Percentiles rank a stretch among this genome's conserved stretches.
These are phyloP conservation scores for Oidiodendron maius DNA, from an alignment of 495 filamentous ascomycete genomes.

Conservation along the genomic window DNA sequence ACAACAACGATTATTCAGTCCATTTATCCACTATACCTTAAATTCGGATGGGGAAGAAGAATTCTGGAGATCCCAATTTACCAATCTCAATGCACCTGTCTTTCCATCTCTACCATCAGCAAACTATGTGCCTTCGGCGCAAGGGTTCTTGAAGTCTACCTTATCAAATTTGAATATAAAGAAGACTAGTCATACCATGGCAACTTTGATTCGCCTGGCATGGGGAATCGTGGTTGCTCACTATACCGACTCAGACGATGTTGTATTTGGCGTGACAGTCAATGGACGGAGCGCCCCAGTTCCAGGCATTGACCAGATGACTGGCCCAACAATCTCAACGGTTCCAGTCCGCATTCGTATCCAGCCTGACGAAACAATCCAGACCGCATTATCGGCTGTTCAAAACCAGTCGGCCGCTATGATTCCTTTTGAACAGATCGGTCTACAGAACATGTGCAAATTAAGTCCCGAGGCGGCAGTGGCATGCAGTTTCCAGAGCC, in stretches of 20 bases:
- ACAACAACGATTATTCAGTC: no score
- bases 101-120: no score
- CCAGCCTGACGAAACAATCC: conserved; percentile 51
- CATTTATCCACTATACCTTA: no score
- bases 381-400: conserved; percentile 43
- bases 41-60: no score
- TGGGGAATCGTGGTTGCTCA: conserved; percentile 30
- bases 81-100: no score
- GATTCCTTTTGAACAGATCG: conserved; percentile 59
- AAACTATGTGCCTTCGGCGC: no score
- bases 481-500: conserved; percentile 58
- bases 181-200: no score
- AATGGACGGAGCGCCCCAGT: conserved; percentile 6
- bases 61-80: no score
- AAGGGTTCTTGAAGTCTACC: no score
- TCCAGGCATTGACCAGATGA: conserved; percentile 5
- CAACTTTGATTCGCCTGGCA: conserved; percentile 27
- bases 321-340: conserved; percentile 5
- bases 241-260: conserved; percentile 34
- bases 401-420: conserved; percentile 47
- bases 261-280: conserved; percentile 28
- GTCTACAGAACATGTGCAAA: conserved; percentile 61
- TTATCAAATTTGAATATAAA: no score
- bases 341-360: conserved; percentile 30
- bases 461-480: conserved; percentile 55